Evolutionary conservation across 345 rosid species (phyloP).

Genomic region (Fremontodendron californicum): DNA sequence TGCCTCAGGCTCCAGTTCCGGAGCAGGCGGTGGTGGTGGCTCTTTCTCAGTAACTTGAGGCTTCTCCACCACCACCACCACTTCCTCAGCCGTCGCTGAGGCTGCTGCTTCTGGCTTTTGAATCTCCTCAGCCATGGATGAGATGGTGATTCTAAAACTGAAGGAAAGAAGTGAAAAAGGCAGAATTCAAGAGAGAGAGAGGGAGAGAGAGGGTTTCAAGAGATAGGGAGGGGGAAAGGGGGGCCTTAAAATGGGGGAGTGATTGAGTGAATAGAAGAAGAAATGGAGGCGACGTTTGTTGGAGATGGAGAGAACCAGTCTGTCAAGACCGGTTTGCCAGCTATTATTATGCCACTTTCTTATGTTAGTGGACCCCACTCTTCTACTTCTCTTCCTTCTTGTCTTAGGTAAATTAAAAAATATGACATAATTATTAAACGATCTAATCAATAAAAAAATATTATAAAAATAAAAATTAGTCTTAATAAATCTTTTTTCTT

Average conservation of each 20-base stretch:
- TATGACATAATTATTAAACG: too few relatives aligned
- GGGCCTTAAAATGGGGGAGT: constrained; percentile 1
- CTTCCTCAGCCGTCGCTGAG: constrained; percentile 12
- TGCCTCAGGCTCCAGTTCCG: constrained; percentile 27
- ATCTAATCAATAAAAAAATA: too few relatives aligned
- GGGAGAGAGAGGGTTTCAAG: not conserved
- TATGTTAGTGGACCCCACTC: constrained; percentile 16
- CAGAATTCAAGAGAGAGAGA: not conserved
- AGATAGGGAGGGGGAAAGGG: constrained; percentile 11
- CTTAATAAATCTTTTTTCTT: too few relatives aligned
- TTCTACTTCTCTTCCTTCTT: not conserved
- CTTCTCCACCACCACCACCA: constrained; percentile 21
- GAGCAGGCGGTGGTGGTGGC: constrained; percentile 20
- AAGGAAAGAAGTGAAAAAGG: not conserved
- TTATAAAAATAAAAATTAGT: too few relatives aligned
- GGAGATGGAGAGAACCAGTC: constrained; percentile 21
- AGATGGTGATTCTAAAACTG: not conserved
- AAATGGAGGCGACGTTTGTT: not conserved
- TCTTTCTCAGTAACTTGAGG: constrained; percentile 29
- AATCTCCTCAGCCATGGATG: constrained; percentile 36
- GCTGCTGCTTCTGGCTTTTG: constrained; percentile 18
- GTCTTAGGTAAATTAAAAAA: too few relatives aligned
- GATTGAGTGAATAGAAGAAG: too few relatives aligned
- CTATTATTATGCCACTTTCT: constrained; percentile 23
- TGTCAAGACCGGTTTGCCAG: constrained; percentile 32